phyloP scores from a whole-genome alignment of 441 rosid species.

The Arabidopsis hybrid region DNA sequence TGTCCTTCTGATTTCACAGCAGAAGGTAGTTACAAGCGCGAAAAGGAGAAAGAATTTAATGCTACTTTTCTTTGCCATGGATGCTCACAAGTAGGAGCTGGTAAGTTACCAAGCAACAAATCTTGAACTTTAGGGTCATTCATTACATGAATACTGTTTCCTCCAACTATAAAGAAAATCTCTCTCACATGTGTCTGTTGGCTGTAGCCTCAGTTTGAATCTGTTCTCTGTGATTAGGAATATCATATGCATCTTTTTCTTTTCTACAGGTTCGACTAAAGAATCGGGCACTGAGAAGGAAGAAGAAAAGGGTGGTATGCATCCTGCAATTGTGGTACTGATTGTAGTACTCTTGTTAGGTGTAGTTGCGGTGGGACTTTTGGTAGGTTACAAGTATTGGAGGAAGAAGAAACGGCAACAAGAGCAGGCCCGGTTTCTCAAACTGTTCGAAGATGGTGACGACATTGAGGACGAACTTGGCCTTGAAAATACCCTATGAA shows the following conservation, averaged over 20 bases:
- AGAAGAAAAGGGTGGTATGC: slow-evolving; percentile 43
- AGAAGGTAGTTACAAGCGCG: slow-evolving; percentile 61
- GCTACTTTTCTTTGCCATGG: slow-evolving; percentile 72
- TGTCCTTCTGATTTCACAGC: slow-evolving; percentile 80
- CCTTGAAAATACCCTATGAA: slow-evolving; percentile 40
- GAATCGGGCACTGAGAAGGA: slow-evolving; percentile 36
- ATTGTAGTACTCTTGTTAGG: slow-evolving; percentile 51
- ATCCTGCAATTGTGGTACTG: slow-evolving; percentile 54
- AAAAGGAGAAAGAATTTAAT: slow-evolving; percentile 61
- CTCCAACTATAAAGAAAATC: neutral
- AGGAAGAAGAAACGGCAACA: slow-evolving; percentile 81
- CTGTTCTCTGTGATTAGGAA: slow-evolving; percentile 9
- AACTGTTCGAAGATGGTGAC: slow-evolving; percentile 95
- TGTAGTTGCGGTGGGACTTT: slow-evolving; percentile 48
- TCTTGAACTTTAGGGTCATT: neutral
- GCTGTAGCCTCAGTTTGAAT: slow-evolving; percentile 2
- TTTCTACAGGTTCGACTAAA: slow-evolving; percentile 47
- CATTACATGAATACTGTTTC: neutral
- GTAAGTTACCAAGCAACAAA: slow-evolving; percentile 50
- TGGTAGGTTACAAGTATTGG: slow-evolving; percentile 70
- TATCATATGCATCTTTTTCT: neutral
- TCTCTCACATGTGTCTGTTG: neutral
- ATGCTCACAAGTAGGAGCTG: slow-evolving; percentile 52
- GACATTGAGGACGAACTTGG: slow-evolving; percentile 85
- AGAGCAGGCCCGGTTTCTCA: slow-evolving; percentile 90